Evolutionary conservation across 2,329 filamentous ascomycete species (phyloP).

Genomic region (Thyridium curvatum): DNA sequence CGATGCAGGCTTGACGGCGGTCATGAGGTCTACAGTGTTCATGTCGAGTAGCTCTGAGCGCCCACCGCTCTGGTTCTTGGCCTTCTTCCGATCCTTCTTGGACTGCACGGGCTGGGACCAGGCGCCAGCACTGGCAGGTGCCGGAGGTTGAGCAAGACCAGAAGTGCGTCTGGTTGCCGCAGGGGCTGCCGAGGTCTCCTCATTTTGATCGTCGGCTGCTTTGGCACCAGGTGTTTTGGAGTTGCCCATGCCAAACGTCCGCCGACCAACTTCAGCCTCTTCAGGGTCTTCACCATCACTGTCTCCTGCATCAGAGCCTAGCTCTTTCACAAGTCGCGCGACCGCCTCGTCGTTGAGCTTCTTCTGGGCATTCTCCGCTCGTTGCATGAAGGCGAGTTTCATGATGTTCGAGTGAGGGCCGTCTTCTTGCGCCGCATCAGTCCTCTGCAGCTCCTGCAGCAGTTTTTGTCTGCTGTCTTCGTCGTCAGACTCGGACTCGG

Average conservation of each 20-base stretch:
- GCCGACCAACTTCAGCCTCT: slow-evolving; percentile 59
- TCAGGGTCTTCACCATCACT: slow-evolving; percentile 43
- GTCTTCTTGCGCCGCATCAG: slow-evolving; percentile 33
- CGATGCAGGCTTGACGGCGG: slow-evolving; percentile 20
- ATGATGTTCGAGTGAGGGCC: slow-evolving; percentile 63
- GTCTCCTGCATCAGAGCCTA: slow-evolving; percentile 52
- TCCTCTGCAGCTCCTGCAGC: slow-evolving; percentile 37
- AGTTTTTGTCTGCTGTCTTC: slow-evolving; percentile 43
- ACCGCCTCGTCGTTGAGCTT: slow-evolving; percentile 75
- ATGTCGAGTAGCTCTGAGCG: slow-evolving; percentile 5
- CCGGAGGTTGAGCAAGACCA: slow-evolving; percentile 4
- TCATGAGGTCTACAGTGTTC: slow-evolving; percentile 20
- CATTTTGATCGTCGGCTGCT: too few relatives aligned
- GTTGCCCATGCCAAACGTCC: slow-evolving; percentile 53
- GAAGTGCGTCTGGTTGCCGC: too few relatives aligned
- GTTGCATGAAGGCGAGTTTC: slow-evolving; percentile 91
- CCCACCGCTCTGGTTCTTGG: slow-evolving; percentile 12
- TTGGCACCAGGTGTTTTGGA: slow-evolving; percentile 5
- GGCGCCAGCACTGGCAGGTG: slow-evolving; percentile 25
- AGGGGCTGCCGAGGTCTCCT: too few relatives aligned
- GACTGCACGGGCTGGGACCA: slow-evolving; percentile 29
- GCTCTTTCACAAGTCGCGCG: slow-evolving; percentile 61
- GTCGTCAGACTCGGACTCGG: slow-evolving; percentile 49
- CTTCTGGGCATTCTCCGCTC: slow-evolving; percentile 72
- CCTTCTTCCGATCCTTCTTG: slow-evolving; percentile 30